Percentiles rank a stretch among this genome's conserved stretches.
These are phyloP conservation scores for Periconia macrospinosa DNA, from an alignment of 2,329 filamentous ascomycete species.

Conservation along the genomic window DNA sequence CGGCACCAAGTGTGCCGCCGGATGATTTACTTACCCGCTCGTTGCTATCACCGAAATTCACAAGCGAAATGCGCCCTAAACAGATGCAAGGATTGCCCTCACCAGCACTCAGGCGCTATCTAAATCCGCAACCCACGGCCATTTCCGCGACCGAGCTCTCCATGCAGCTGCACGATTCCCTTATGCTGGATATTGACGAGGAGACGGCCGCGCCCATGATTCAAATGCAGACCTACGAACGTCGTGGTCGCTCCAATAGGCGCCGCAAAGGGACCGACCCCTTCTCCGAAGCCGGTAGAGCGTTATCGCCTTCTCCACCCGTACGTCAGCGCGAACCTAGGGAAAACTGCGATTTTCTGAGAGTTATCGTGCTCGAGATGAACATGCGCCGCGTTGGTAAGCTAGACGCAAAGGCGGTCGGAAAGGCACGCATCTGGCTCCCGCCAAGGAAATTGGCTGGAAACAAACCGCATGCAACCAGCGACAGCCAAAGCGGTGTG, in stretches of 20 bases:
- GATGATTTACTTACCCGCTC: conserved; percentile 65
- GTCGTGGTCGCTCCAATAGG: conserved; percentile 34
- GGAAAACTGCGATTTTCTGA: conserved; percentile 65
- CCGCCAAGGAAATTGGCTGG: conserved; percentile 54
- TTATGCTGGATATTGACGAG: conserved; percentile 36
- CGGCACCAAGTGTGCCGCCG: conserved; percentile 54
- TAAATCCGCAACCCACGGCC: conserved; percentile 57
- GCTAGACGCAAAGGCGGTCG: conserved; percentile 57
- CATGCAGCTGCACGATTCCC: conserved; percentile 43
- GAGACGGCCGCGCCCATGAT: conserved; percentile 57
- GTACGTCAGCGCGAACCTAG: conserved; percentile 63
- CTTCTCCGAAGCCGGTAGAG: conserved; percentile 47
- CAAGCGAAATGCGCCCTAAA: conserved; percentile 62
- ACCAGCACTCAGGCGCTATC: conserved; percentile 60
- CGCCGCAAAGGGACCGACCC: conserved; percentile 37
- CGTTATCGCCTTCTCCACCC: conserved; percentile 44
- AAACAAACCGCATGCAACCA: neutral
- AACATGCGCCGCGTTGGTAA: conserved; percentile 68
- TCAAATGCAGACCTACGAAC: conserved; percentile 64
- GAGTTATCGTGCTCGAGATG: conserved; percentile 68
- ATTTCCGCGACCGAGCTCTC: conserved; percentile 42
- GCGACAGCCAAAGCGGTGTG: conserved; percentile 30
- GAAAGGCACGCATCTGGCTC: conserved; percentile 62
- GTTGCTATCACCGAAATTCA: conserved; percentile 60
- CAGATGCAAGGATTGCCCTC: conserved; percentile 57